Evolutionary conservation across 345 rosid genomes (phyloP).

Genomic region (Populus alba): DNA sequence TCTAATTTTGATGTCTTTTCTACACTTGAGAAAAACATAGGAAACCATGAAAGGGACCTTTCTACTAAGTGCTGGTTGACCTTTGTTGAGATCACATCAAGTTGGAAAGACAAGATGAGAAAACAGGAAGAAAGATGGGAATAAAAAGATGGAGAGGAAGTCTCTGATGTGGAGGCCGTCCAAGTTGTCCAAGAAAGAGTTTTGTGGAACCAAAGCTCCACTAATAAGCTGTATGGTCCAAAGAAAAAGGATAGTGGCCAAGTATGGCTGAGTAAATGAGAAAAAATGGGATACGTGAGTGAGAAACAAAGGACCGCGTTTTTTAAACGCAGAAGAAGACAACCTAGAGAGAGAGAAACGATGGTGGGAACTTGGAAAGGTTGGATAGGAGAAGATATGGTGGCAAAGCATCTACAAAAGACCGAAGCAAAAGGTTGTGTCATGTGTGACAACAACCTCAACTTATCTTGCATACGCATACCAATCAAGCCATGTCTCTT

Average conservation of each 20-base stretch:
- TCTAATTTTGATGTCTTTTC: neutral
- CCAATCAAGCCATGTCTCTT: constrained; percentile 1
- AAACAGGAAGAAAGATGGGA: constrained; percentile 1
- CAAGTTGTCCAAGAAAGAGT: constrained; percentile 20
- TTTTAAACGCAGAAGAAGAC: constrained; percentile 20
- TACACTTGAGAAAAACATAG: neutral
- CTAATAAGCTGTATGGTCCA: constrained; percentile 13
- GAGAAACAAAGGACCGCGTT: constrained; percentile 24
- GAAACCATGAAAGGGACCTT: constrained; percentile 17
- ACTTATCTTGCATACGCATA: constrained; percentile 14
- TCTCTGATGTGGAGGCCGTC: constrained; percentile 18
- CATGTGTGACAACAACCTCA: constrained; percentile 7
- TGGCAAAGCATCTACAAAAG: constrained; percentile 28
- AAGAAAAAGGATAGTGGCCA: constrained; percentile 20
- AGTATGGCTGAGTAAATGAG: constrained; percentile 7
- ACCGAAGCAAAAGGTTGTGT: constrained; percentile 17
- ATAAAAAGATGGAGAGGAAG: constrained; percentile 1
- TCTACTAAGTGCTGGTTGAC: constrained; percentile 15
- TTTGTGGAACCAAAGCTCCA: constrained; percentile 27
- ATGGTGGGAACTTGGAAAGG: constrained; percentile 1
- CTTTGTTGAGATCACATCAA: neutral
- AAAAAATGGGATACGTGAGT: neutral
- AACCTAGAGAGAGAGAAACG: neutral
- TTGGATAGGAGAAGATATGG: constrained; percentile 14
- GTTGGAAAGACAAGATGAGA: constrained; percentile 4